Percentiles rank a stretch among this genome's conserved stretches.
Evolutionary conservation across 345 rosid genomes (phyloP).

Genomic region (Eutrema yunnanense): DNA sequence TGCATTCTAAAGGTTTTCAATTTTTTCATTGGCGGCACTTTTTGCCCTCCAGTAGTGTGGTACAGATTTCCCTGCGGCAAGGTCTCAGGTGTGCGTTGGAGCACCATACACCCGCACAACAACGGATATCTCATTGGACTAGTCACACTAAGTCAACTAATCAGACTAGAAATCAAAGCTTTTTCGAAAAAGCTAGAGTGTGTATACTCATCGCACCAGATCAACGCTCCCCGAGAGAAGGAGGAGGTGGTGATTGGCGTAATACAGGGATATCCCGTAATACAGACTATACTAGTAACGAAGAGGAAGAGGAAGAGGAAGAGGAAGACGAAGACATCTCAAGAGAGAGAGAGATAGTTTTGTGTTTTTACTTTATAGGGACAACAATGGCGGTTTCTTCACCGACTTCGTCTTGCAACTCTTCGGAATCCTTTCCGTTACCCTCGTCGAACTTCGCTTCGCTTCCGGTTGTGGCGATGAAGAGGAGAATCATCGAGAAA

Average conservation of each 20-base stretch:
- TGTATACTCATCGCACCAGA: slow-evolving; percentile 12
- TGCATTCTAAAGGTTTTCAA: background rate
- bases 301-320: too few relatives aligned
- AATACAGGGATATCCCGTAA: background rate
- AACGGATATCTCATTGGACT: background rate
- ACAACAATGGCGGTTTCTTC: slow-evolving; percentile 45
- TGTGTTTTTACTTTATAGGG: too few relatives aligned
- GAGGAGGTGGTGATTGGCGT: slow-evolving; percentile 5
- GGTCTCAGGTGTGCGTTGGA: slow-evolving; percentile 3
- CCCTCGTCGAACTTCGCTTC: slow-evolving; percentile 45
- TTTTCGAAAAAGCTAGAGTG: background rate
- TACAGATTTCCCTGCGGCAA: background rate
- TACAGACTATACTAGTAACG: background rate
- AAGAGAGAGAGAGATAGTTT: background rate
- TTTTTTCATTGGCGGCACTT: slow-evolving; percentile 19
- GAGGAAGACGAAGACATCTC: background rate
- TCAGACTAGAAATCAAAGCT: background rate
- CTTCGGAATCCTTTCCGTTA: slow-evolving; percentile 39
- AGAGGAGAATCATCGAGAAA: slow-evolving; percentile 68
- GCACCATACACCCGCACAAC: background rate
- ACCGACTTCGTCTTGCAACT: slow-evolving; percentile 43
- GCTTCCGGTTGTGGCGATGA: slow-evolving; percentile 66
- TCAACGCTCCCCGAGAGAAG: background rate
- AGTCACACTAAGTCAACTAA: background rate
- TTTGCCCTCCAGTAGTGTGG: background rate